These are phyloP conservation scores for Parietaria judaica DNA, from an alignment of 306 rosid species.

Conservation along the genomic window DNA sequence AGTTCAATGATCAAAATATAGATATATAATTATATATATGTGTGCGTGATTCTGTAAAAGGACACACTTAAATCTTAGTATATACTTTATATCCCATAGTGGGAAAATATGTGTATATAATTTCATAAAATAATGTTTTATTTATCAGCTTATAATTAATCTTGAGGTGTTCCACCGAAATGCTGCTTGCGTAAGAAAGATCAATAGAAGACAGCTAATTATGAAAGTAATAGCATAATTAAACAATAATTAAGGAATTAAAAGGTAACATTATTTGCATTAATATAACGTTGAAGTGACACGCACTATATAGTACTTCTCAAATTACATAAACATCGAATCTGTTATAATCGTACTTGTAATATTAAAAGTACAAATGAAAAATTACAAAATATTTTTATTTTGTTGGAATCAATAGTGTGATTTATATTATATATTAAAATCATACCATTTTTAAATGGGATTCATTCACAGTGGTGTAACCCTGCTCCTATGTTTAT, in stretches of 20 bases:
- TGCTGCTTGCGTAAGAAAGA: conserved; percentile 8
- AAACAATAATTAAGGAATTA: background rate
- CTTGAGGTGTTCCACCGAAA: background rate
- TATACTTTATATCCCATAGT: too few species aligned
- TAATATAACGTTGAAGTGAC: background rate
- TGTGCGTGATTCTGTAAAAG: too few species aligned
- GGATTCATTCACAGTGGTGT: background rate
- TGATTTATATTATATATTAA: background rate
- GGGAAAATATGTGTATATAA: background rate
- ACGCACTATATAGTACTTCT: background rate
- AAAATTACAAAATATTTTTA: background rate
- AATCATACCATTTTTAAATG: background rate
- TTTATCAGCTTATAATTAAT: background rate
- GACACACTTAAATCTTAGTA: too few species aligned
- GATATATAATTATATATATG: too few species aligned
- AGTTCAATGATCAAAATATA: too few species aligned
- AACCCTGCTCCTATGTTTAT: conserved; percentile 3
- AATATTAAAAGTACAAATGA: background rate
- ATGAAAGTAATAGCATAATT: background rate
- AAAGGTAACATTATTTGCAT: background rate
- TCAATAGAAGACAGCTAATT: background rate
- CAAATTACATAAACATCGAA: background rate
- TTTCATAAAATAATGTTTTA: background rate
- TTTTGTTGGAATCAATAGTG: background rate
- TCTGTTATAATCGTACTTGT: background rate